phyloP scores from a whole-genome alignment of 2,329 filamentous ascomycete genomes.

The Fusarium anguioides region DNA sequence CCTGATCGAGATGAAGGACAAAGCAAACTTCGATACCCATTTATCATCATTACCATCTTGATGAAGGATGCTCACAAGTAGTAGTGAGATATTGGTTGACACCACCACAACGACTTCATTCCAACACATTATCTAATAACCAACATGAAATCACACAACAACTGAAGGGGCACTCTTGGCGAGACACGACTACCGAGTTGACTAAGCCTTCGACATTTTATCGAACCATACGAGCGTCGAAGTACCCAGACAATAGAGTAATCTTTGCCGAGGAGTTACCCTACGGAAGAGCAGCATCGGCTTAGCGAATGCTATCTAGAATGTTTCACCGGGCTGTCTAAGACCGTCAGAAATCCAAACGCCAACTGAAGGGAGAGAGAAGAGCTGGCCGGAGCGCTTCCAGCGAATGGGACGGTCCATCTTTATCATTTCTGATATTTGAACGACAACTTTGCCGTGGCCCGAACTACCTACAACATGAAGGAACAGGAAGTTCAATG shows the following conservation, averaged over 20 bases:
- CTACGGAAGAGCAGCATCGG: conserved; percentile 7
- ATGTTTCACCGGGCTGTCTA: conserved; percentile 13
- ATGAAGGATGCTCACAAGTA: neutral
- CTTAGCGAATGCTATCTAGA: neutral
- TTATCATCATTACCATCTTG: neutral
- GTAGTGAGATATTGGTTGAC: neutral
- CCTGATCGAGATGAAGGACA: neutral
- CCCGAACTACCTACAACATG: conserved; percentile 1
- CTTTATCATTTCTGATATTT: neutral
- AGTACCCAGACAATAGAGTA: conserved; percentile 4
- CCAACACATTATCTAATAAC: conserved; percentile 1
- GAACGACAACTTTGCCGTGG: neutral
- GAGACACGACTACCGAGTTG: conserved; percentile 5
- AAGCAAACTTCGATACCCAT: neutral
- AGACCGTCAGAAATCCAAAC: conserved; percentile 2
- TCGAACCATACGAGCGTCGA: neutral
- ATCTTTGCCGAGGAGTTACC: conserved; percentile 4
- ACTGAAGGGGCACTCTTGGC: neutral
- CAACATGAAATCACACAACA: neutral
- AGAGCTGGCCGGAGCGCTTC: neutral
- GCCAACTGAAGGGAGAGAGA: conserved; percentile 11
- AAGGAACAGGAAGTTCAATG: neutral
- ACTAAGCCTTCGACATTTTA: neutral
- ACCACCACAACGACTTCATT: conserved; percentile 5
- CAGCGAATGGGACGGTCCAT: neutral